These are phyloP conservation scores for Cutaneotrichosporon spelunceum DNA, from an alignment of 1,284 basidiomycete genomes.

Conservation along the genomic window DNA sequence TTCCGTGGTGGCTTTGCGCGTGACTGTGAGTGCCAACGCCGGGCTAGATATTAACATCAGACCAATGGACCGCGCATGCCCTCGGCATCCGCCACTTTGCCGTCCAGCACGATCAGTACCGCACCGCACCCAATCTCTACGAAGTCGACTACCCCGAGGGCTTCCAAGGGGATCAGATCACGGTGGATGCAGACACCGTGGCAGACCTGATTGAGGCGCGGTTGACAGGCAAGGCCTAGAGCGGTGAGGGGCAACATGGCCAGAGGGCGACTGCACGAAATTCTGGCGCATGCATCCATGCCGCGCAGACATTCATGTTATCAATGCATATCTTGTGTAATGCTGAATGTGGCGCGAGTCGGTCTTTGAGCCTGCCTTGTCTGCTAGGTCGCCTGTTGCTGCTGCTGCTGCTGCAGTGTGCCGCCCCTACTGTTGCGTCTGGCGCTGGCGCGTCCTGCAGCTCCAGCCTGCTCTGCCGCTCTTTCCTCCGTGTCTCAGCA, in stretches of 20 bases:
- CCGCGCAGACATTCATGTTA: background rate
- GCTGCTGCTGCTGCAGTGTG: too few relatives aligned
- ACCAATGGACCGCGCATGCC: slow-evolving; percentile 51
- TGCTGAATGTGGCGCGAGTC: background rate
- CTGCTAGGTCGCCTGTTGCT: background rate
- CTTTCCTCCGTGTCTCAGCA: too few relatives aligned
- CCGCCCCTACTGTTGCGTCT: too few relatives aligned
- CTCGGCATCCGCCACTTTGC: slow-evolving; percentile 51
- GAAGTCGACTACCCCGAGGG: slow-evolving; percentile 62
- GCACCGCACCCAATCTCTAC: slow-evolving; percentile 59
- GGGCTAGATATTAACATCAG: background rate
- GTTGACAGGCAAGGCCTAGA: slow-evolving; percentile 80
- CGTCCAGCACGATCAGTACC: slow-evolving; percentile 51
- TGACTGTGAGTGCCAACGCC: slow-evolving; percentile 36
- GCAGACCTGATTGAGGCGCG: slow-evolving; percentile 78
- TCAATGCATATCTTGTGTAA: slow-evolving; percentile 2
- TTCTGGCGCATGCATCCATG: background rate
- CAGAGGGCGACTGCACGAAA: background rate
- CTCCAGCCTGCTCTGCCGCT: too few relatives aligned
- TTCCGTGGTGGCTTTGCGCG: slow-evolving; percentile 48
- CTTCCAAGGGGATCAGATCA: slow-evolving; percentile 68
- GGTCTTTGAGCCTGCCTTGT: background rate
- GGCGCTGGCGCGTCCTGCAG: too few relatives aligned
- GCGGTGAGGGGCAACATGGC: background rate
- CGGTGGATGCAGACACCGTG: slow-evolving; percentile 75